Conservation (phyloP, 2,329 filamentous ascomycete species). For the Mycosphaerella sp. region DNA sequence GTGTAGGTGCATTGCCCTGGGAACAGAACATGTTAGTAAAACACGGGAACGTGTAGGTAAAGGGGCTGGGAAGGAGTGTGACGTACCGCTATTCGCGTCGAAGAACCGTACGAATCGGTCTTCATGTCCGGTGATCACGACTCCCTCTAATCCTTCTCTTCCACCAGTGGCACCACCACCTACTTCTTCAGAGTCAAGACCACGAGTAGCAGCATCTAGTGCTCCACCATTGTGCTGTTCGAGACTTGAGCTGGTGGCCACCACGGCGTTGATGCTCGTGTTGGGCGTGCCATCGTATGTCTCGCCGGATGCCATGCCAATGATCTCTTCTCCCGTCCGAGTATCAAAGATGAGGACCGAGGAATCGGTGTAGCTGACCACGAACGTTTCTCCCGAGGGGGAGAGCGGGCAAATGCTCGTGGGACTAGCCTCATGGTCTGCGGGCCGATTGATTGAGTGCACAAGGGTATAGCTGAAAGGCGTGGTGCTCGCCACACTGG, state of each 20-base stretch:
- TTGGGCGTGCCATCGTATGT: slow-evolving; percentile 84
- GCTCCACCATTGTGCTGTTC: slow-evolving; percentile 53
- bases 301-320: slow-evolving; percentile 86
- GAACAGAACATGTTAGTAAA: slow-evolving; percentile 17
- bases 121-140: slow-evolving; percentile 94
- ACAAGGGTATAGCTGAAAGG: slow-evolving; percentile 85
- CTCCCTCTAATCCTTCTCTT: slow-evolving; percentile 70
- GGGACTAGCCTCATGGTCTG: slow-evolving; percentile 54
- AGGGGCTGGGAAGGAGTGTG: no score
- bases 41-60: background rate
- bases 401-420: slow-evolving; percentile 92
- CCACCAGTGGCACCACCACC: slow-evolving; percentile 79
- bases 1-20: slow-evolving; percentile 97
- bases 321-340: slow-evolving; percentile 81
- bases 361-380: slow-evolving; percentile 87
- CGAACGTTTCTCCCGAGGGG: slow-evolving; percentile 75
- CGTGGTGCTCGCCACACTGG: slow-evolving; percentile 74
- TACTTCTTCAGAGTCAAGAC: slow-evolving; percentile 66
- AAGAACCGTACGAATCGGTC: slow-evolving; percentile 96
- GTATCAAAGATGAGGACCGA: slow-evolving; percentile 90
- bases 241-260: slow-evolving; percentile 69
- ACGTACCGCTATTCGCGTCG: slow-evolving; percentile 95
- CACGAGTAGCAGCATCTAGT: slow-evolving; percentile 56
- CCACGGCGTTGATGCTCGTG: slow-evolving; percentile 82
- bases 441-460: slow-evolving; percentile 71